These are phyloP conservation scores for Agaricus subrufescens DNA, from an alignment of 768 basidiomycete species.

Conservation along the genomic window DNA sequence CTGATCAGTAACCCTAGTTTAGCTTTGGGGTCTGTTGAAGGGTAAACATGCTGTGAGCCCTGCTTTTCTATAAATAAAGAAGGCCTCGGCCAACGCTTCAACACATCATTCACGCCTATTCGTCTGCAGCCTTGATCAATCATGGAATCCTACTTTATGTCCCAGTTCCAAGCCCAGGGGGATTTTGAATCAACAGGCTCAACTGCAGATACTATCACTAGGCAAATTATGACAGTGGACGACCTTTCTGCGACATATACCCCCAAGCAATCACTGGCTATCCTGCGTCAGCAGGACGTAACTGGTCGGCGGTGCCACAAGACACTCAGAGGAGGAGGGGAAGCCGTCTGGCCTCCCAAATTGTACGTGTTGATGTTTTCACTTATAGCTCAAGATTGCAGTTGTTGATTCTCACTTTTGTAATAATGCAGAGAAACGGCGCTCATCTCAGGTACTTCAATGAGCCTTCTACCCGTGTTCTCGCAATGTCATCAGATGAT, in stretches of 20 bases:
- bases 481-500: background rate
- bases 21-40: background rate
- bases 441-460: slow-evolving; percentile 55
- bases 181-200: slow-evolving; percentile 6
- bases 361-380: slow-evolving; percentile 27
- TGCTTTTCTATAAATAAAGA: background rate
- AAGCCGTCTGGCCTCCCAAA: slow-evolving; percentile 74
- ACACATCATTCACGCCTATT: background rate
- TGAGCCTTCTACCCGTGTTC: background rate
- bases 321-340: slow-evolving; percentile 61
- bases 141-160: background rate
- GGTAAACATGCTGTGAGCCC: background rate
- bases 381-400: background rate
- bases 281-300: slow-evolving; percentile 47
- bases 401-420: background rate
- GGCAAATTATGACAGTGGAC: slow-evolving; percentile 33
- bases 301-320: slow-evolving; percentile 70
- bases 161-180: slow-evolving; percentile 4
- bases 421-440: slow-evolving; percentile 46
- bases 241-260: slow-evolving; percentile 31
- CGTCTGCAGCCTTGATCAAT: background rate
- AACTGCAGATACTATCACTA: slow-evolving; percentile 12
- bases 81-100: background rate
- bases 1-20: background rate
- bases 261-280: slow-evolving; percentile 31